Conservation (phyloP, 2,329 filamentous ascomycete species). For the Davidsoniella eucalypti region DNA sequence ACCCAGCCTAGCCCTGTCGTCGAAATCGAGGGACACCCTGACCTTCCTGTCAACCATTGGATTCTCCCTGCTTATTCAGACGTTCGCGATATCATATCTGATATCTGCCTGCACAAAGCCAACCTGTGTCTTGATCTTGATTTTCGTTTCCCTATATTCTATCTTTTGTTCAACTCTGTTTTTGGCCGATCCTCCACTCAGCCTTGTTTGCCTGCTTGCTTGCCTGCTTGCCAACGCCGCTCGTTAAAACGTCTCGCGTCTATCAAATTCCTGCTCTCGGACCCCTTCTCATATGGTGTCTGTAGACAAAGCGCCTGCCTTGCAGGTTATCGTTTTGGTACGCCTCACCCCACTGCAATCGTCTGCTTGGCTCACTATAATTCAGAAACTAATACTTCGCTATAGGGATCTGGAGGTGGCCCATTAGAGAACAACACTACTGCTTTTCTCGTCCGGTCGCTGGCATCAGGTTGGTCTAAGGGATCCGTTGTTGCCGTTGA, state of each 20-base stretch:
- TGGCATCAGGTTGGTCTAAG: slow-evolving; percentile 60
- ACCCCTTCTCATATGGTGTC: slow-evolving; percentile 2
- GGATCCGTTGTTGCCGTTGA: slow-evolving; percentile 84
- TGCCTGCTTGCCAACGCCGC: not conserved
- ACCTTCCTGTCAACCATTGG: not conserved
- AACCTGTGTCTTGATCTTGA: not conserved
- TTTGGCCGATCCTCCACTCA: not conserved
- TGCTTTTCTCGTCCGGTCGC: slow-evolving; percentile 72
- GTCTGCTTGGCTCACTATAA: too few relatives aligned
- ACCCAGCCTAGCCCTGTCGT: too few relatives aligned
- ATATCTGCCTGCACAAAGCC: too few relatives aligned
- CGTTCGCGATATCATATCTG: not conserved
- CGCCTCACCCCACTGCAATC: slow-evolving; percentile 21
- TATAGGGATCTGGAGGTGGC: slow-evolving; percentile 73
- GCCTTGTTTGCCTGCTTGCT: not conserved
- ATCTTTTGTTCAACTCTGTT: not conserved
- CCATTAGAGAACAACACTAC: slow-evolving; percentile 83
- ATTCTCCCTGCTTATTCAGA: not conserved
- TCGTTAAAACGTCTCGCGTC: too few relatives aligned
- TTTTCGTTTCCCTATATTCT: not conserved
- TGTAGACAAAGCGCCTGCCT: slow-evolving; percentile 26
- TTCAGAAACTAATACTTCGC: slow-evolving; percentile 17
- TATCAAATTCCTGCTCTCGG: not conserved
- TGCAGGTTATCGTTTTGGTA: slow-evolving; percentile 64
- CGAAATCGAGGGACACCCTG: not conserved